Evolutionary conservation across 2,329 filamentous ascomycete species (phyloP), one percentile per base, ranked within the genome.

Genomic region (Aspergillus unguis): DNA sequence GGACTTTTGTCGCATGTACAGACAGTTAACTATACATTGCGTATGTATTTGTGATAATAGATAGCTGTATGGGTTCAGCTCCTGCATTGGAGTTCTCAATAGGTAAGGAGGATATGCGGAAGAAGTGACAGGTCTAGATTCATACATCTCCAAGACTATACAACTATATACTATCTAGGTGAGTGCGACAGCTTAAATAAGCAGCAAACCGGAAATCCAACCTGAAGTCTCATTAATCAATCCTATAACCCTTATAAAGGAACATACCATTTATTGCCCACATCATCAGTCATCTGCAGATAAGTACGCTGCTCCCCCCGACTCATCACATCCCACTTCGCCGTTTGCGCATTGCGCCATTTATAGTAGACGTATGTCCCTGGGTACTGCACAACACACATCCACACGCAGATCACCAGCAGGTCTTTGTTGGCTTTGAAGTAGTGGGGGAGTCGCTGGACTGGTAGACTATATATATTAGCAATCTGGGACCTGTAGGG

Each of bases 181-280:
- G 17, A 17, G 17, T 17, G 17, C 17, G 17, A 17, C 17, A 17
- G 17, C 17, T 17, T 17, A 17, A 17, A 17, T 17, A 48, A 23
- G 45, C 36, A 32, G 52, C 45, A 29, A 46, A 46, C 2, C 26
- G 44, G 26, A 46, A 46, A 6, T 46, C 44, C 6, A 46, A 33
- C 0, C 44, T 46, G 33, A 8, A 9, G 5, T 10, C 4, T 2
- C 9, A 17, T 46, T 38, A 37, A 26, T 11, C 3, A 23, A 9
- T 9, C 7, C 6, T 26, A 1, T 3, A 2, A 4, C 1, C 8
- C 6, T 1, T n/a, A n/a, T n/a, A n/a, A n/a, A n/a, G n/a, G 0
- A 28, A 31, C 33, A 10, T 25, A 46, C 44, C 44, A 23, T 11
- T 46, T 46, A n/a, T 46, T 46, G 0, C 44, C 33, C 33, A 37